Conservation (phyloP, 2,329 filamentous ascomycete species). For the Aureobasidium sp. region DNA sequence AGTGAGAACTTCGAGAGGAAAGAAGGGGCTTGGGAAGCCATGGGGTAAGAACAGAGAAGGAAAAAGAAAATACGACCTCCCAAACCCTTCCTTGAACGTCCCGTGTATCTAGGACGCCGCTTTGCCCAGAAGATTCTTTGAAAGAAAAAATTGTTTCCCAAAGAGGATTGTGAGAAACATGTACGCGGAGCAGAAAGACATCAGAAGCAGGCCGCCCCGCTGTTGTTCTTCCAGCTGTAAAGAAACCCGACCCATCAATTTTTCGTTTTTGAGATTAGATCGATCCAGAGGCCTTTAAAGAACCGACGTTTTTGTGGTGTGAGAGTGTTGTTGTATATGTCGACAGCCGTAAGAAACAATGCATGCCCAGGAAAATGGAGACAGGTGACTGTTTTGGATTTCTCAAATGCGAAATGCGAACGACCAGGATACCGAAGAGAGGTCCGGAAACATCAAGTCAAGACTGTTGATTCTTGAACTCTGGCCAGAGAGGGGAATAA, state of each 20-base stretch:
- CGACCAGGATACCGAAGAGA: background rate
- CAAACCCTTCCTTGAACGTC: background rate
- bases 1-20: background rate
- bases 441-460: background rate
- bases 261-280: background rate
- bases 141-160: conserved; percentile 5
- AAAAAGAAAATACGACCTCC: conserved; percentile 2
- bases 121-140: conserved; percentile 10
- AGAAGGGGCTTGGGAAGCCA: background rate
- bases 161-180: background rate
- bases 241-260: background rate
- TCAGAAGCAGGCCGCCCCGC: conserved; percentile 8
- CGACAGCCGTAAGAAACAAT: background rate
- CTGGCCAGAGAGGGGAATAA: background rate
- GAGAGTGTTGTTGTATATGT: background rate
- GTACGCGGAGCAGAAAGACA: background rate
- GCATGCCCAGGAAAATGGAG: background rate
- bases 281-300: background rate
- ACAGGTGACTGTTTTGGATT: background rate
- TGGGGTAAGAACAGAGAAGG: background rate
- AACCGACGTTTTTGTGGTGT: background rate
- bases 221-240: conserved; percentile 5
- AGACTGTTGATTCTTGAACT: conserved; percentile 11
- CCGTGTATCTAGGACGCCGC: conserved; percentile 13
- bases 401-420: background rate